phyloP scores from a whole-genome alignment of 306 rosid species.

The Quercus mongolica region DNA sequence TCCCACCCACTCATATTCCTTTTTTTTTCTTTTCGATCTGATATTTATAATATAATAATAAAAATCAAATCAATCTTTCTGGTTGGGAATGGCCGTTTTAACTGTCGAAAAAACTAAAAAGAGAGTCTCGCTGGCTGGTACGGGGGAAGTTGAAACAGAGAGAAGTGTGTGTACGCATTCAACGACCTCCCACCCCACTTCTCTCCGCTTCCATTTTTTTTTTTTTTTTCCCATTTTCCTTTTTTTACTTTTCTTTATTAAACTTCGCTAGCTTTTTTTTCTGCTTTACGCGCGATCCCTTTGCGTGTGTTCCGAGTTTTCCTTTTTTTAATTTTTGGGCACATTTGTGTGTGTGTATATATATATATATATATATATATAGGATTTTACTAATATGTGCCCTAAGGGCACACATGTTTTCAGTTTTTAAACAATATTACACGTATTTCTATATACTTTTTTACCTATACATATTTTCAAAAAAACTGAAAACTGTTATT shows the following conservation, averaged over 20 bases:
- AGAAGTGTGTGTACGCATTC: constrained; percentile 12
- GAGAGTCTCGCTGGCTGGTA: constrained; percentile 1
- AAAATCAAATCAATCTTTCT: too few species aligned
- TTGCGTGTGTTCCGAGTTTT: too few species aligned
- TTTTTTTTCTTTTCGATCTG: constrained; percentile 5
- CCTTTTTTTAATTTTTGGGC: too few species aligned
- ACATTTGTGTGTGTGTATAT: too few species aligned
- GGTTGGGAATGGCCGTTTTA: not conserved
- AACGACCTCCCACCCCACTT: constrained; percentile 8
- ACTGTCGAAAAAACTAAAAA: not conserved
- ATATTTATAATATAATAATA: too few species aligned
- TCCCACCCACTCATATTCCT: constrained; percentile 73
- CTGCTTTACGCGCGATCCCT: too few species aligned
- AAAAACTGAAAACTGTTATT: too few species aligned
- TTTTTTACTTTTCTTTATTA: too few species aligned
- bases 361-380: fast-evolving
- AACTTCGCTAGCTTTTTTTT: too few species aligned
- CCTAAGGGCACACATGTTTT: fast-evolving
- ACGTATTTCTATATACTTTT: fast-evolving
- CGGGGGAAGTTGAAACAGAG: constrained; percentile 17
- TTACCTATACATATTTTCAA: fast-evolving
- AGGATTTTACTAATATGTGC: too few species aligned
- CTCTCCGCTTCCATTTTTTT: not conserved
- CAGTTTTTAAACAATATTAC: too few species aligned
- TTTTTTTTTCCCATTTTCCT: too few species aligned